A percentile compares a stretch with the other conserved stretches of the same genome.
phyloP scores from a whole-genome alignment of 1,284 basidiomycete species.

The Ganoderma lingzhi region DNA sequence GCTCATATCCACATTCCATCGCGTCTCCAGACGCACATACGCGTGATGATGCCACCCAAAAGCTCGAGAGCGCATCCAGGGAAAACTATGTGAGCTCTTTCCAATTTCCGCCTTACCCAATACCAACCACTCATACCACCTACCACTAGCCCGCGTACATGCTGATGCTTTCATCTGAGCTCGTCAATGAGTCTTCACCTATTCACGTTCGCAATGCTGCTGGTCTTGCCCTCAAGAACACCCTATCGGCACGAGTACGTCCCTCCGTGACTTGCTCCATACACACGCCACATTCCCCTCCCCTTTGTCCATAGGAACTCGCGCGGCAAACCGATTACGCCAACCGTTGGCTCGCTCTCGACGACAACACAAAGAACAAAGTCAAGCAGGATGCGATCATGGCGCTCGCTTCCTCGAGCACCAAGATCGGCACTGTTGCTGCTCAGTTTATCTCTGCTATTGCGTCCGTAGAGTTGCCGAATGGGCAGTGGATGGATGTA shows the following conservation, averaged over 20 bases:
- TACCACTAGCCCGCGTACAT: constrained; percentile 83
- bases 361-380: constrained; percentile 74
- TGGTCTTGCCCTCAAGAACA: constrained; percentile 97
- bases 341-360: constrained; percentile 84
- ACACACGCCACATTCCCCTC: constrained; percentile 21
- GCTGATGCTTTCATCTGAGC: constrained; percentile 84
- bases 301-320: constrained; percentile 64
- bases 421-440: constrained; percentile 86
- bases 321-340: constrained; percentile 81
- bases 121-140: constrained; percentile 31
- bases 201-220: constrained; percentile 92
- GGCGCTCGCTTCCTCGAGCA: constrained; percentile 80
- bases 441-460: constrained; percentile 96
- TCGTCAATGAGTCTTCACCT: constrained; percentile 78
- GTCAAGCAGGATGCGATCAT: constrained; percentile 91
- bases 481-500: constrained; percentile 89
- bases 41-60: constrained; percentile 89
- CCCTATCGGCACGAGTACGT: constrained; percentile 84
- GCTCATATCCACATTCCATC: constrained; percentile 17
- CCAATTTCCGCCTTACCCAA: constrained; percentile 29
- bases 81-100: constrained; percentile 81
- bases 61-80: constrained; percentile 85
- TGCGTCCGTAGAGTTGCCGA: constrained; percentile 92
- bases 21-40: constrained; percentile 72
- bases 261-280: constrained; percentile 28